Conservation (phyloP, 352 stramenopile species). For the Peronosclerospora sorghi region DNA sequence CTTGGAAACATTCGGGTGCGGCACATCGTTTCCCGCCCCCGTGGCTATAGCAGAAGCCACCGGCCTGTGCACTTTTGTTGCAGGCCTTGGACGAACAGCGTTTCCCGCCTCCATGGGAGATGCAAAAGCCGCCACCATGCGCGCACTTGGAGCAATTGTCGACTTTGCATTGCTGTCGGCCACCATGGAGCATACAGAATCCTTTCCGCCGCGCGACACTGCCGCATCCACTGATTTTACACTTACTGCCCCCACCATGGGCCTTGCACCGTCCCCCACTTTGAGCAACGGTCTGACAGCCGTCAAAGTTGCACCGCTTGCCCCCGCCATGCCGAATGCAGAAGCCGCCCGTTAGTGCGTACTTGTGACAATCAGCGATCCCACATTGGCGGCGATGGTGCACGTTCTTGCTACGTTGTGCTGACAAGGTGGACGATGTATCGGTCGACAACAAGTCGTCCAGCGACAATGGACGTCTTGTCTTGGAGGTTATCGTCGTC, state of each 20-base stretch:
- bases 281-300: slow-evolving; percentile 62
- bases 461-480: slow-evolving; percentile 34
- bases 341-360: slow-evolving; percentile 54
- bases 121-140: slow-evolving; percentile 67
- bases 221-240: slow-evolving; percentile 38
- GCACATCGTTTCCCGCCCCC: slow-evolving; percentile 66
- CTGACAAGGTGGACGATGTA: not conserved
- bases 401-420: slow-evolving; percentile 11
- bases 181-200: slow-evolving; percentile 66
- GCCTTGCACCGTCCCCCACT: slow-evolving; percentile 75
- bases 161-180: slow-evolving; percentile 64
- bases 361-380: slow-evolving; percentile 45
- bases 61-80: slow-evolving; percentile 61
- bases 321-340: slow-evolving; percentile 67
- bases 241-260: slow-evolving; percentile 77
- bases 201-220: slow-evolving; percentile 59
- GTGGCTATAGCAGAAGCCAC: slow-evolving; percentile 73
- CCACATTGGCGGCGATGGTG: slow-evolving; percentile 54
- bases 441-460: slow-evolving; percentile 42
- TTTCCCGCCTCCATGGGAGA: slow-evolving; percentile 58
- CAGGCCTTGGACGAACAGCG: slow-evolving; percentile 43
- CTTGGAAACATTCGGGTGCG: slow-evolving; percentile 63
- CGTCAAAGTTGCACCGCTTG: slow-evolving; percentile 50
- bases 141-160: slow-evolving; percentile 58
- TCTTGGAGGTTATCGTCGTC: slow-evolving; percentile 15